Evolutionary conservation across 306 rosid genomes (phyloP).

Genomic region (Lotus japonicus): DNA sequence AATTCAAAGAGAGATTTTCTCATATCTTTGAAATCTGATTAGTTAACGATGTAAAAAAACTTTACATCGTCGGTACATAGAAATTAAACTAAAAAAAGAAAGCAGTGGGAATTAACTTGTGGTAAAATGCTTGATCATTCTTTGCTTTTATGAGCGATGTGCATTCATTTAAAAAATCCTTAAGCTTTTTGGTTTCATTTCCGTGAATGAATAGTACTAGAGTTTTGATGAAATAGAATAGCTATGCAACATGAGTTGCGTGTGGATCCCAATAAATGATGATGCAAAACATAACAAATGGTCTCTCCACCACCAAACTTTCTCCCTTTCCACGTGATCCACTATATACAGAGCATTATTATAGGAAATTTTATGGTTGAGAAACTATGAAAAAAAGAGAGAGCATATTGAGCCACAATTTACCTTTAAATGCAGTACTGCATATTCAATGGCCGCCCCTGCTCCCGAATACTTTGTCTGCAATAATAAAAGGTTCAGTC

Average conservation of each 20-base stretch:
- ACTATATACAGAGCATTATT: neutral
- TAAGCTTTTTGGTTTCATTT: neutral
- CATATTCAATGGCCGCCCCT: constrained; percentile 99
- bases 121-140: neutral
- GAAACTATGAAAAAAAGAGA: neutral
- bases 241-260: neutral
- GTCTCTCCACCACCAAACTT: constrained; percentile 14
- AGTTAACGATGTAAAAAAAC: no score
- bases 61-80: no score
- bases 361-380: neutral
- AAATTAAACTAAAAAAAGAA: no score
- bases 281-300: neutral
- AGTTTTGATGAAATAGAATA: neutral
- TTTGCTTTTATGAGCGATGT: neutral
- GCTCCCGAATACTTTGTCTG: constrained; percentile 79
- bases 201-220: neutral
- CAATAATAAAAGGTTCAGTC: constrained; percentile 12
- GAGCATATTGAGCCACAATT: neutral
- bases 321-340: constrained; percentile 4
- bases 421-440: constrained; percentile 78
- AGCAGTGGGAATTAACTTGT: neutral
- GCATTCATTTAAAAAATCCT: neutral
- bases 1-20: no score
- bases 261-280: constrained; percentile 27
- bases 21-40: no score